A percentile compares a stretch with the other conserved stretches of the same genome.
Conservation (phyloP, 352 stramenopile species). For the Globisporangium uncinulatum region DNA sequence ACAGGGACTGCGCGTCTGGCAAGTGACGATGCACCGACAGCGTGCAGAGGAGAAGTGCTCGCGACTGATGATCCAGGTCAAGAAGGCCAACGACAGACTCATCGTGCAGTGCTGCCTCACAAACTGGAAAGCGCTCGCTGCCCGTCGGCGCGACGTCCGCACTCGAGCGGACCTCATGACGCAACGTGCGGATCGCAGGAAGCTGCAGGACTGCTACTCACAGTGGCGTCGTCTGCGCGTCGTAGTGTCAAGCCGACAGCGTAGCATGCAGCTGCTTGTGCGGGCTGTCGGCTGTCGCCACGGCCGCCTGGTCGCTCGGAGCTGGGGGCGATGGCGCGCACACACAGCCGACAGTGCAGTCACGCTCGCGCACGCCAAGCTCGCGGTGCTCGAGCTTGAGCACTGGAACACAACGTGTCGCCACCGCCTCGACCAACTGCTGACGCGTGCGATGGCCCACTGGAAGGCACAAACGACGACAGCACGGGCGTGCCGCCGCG, state of each 20-base stretch:
- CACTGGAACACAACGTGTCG: conserved; percentile 6
- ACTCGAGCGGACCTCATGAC: background rate
- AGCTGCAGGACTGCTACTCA: background rate
- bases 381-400: conserved; percentile 10
- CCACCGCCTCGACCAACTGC: conserved; percentile 2
- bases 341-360: background rate
- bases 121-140: background rate
- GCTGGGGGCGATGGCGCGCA: conserved; percentile 8
- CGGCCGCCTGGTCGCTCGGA: background rate
- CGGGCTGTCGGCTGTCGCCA: background rate
- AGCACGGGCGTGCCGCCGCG: background rate
- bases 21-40: background rate
- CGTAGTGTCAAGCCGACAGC: too few relatives aligned
- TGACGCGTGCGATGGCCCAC: conserved; percentile 2
- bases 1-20: conserved; percentile 8
- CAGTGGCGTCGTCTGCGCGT: background rate
- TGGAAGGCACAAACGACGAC: conserved; percentile 1
- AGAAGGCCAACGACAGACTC: background rate
- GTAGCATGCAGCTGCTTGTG: background rate
- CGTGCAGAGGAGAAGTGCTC: conserved; percentile 2
- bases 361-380: conserved; percentile 9
- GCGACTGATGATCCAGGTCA: background rate
- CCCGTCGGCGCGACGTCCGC: background rate
- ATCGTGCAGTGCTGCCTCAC: conserved; percentile 5
- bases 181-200: background rate